Percentiles rank a stretch among this genome's conserved stretches.
Conservation (phyloP, 495 filamentous ascomycete species). For the Penicillium canariense region DNA sequence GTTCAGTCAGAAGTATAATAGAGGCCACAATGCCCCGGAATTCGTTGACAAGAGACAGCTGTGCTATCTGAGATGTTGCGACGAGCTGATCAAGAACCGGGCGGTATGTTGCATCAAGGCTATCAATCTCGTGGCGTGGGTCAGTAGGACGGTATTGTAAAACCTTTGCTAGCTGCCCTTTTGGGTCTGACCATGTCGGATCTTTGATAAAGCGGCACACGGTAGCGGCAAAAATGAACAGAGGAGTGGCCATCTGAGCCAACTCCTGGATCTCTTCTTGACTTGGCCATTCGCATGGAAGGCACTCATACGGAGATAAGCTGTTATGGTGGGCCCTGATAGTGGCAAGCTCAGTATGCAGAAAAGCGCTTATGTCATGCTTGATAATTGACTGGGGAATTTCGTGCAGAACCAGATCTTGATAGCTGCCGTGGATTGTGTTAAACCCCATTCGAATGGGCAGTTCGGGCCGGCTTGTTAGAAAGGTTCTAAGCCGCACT, state of each 20-base stretch:
- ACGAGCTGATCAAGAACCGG: conserved; percentile 24
- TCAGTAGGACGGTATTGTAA: conserved; percentile 2
- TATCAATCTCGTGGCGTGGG: neutral
- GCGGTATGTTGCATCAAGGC: conserved; percentile 25
- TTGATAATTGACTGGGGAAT: conserved; percentile 18
- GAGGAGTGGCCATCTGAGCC: conserved; percentile 21
- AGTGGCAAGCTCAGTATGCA: conserved; percentile 19
- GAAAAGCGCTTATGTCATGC: conserved; percentile 26
- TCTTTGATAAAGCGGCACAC: conserved; percentile 28
- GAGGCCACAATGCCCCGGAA: conserved; percentile 25
- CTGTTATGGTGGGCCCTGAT: conserved; percentile 8
- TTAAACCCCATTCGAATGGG: conserved; percentile 36
- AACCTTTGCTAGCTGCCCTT: conserved; percentile 12
- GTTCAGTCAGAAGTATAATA: conserved; percentile 26
- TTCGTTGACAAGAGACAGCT: conserved; percentile 10
- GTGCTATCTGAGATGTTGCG: neutral
- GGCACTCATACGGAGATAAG: conserved; percentile 1
- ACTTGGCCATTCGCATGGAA: conserved; percentile 38
- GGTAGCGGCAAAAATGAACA: conserved; percentile 35
- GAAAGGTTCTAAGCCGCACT: conserved; percentile 24
- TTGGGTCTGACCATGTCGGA: conserved; percentile 10
- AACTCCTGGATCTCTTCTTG: conserved; percentile 11
- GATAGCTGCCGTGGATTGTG: conserved; percentile 15
- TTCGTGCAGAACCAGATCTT: conserved; percentile 28
- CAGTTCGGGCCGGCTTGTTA: conserved; percentile 48